A percentile compares a stretch with the other conserved stretches of the same genome.
Evolutionary conservation across 2,329 filamentous ascomycete species (phyloP).

Genomic region (Aspergillus novoparasiticus): DNA sequence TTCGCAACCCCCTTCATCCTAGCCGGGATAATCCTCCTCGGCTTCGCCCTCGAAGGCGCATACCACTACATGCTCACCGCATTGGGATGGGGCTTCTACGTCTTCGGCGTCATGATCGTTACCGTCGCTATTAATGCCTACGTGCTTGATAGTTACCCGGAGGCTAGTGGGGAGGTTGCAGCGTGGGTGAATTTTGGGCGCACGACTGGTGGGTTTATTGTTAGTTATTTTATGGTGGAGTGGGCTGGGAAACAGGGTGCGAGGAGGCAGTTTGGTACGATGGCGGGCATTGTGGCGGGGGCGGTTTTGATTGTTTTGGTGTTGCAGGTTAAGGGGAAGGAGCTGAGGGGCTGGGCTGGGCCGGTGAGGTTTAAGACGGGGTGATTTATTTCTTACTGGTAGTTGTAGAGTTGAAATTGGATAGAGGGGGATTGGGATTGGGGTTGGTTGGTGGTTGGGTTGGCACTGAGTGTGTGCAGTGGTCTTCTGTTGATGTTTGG

Average conservation of each 20-base stretch:
- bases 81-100: slow-evolving; percentile 57
- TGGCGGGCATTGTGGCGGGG: slow-evolving; percentile 45
- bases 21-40: slow-evolving; percentile 54
- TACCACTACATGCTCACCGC: slow-evolving; percentile 58
- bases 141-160: slow-evolving; percentile 57
- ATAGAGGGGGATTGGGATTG: neutral
- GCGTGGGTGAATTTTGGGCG: slow-evolving; percentile 56
- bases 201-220: slow-evolving; percentile 54
- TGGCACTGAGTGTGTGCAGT: too few species aligned
- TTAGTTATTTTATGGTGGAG: slow-evolving; percentile 56
- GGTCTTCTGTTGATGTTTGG: too few species aligned
- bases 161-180: slow-evolving; percentile 57
- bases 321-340: slow-evolving; percentile 43
- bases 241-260: slow-evolving; percentile 53
- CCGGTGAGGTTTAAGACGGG: slow-evolving; percentile 36
- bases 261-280: slow-evolving; percentile 50
- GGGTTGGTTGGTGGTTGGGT: too few species aligned
- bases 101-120: slow-evolving; percentile 59
- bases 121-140: slow-evolving; percentile 58
- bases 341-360: slow-evolving; percentile 39
- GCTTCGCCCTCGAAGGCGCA: slow-evolving; percentile 52
- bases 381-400: too few species aligned
- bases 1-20: slow-evolving; percentile 54
- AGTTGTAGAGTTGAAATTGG: neutral
- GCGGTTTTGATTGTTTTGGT: slow-evolving; percentile 41